Conservation (phyloP, 2,329 filamentous ascomycete genomes). For the Tympanopsis confertula region DNA sequence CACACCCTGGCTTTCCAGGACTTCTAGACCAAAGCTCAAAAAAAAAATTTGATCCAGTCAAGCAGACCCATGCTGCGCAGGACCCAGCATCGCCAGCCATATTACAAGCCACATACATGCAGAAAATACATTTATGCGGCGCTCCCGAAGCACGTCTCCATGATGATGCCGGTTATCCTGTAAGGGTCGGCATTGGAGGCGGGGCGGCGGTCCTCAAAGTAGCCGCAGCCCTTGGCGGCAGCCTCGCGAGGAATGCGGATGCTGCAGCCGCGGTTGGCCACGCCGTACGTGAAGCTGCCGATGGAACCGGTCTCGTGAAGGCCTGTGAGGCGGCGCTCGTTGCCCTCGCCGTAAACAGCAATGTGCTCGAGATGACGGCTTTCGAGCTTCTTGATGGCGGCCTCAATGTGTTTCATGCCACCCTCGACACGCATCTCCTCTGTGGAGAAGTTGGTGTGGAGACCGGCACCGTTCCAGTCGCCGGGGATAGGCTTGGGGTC, state of each 20-base stretch:
- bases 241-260: conserved; percentile 83
- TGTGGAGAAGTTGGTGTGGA: conserved; percentile 89
- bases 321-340: conserved; percentile 86
- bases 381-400: conserved; percentile 72
- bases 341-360: conserved; percentile 89
- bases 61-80: too few relatives aligned
- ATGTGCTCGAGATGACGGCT: conserved; percentile 73
- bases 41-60: too few relatives aligned
- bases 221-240: conserved; percentile 80
- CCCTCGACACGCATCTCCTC: conserved; percentile 79
- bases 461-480: conserved; percentile 93
- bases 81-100: too few relatives aligned
- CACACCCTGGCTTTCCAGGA: too few relatives aligned
- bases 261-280: conserved; percentile 89
- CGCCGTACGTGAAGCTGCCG: conserved; percentile 84
- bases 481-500: conserved; percentile 91
- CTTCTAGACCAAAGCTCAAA: too few relatives aligned
- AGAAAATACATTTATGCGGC: too few relatives aligned
- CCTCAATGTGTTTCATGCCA: conserved; percentile 91
- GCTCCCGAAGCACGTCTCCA: too few relatives aligned
- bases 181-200: conserved; percentile 84
- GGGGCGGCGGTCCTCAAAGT: conserved; percentile 78
- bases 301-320: conserved; percentile 88
- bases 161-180: conserved; percentile 68
- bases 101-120: too few relatives aligned